Evolutionary conservation across 768 basidiomycete genomes (phyloP).

Genomic region (Tricholoma terreum): DNA sequence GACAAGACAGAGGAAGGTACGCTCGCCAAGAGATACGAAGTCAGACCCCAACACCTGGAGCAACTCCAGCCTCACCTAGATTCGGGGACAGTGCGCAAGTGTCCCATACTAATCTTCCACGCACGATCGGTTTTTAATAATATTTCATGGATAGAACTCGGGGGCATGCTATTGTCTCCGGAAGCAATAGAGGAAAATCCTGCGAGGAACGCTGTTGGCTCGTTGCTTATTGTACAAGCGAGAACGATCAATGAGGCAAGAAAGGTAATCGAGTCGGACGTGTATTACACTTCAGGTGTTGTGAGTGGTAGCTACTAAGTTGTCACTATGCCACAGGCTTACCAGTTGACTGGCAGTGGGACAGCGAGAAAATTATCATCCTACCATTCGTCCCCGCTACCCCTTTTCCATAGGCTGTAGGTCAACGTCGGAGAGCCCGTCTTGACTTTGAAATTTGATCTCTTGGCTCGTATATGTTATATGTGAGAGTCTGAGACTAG

Average conservation of each 20-base stretch:
- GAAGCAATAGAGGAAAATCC: slow-evolving; percentile 35
- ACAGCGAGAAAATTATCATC: slow-evolving; percentile 52
- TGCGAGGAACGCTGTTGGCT: slow-evolving; percentile 47
- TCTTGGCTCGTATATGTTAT: too few species aligned
- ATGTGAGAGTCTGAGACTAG: too few species aligned
- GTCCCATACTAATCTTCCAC: not conserved
- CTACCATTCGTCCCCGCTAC: slow-evolving; percentile 43
- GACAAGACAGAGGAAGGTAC: slow-evolving; percentile 46
- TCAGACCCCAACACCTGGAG: slow-evolving; percentile 44
- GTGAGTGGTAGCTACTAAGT: slow-evolving; percentile 23
- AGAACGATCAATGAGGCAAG: slow-evolving; percentile 44
- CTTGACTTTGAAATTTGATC: too few species aligned
- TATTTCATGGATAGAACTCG: slow-evolving; percentile 37
- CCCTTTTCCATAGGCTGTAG: slow-evolving; percentile 15
- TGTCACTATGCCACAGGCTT: not conserved
- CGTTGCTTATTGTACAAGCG: slow-evolving; percentile 48
- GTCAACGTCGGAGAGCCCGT: not conserved
- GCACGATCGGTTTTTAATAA: not conserved
- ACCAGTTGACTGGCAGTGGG: slow-evolving; percentile 44
- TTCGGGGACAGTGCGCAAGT: slow-evolving; percentile 41
- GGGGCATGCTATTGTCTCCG: slow-evolving; percentile 47
- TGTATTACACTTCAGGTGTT: slow-evolving; percentile 39
- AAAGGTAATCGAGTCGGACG: slow-evolving; percentile 29
- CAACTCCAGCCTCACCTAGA: slow-evolving; percentile 34
- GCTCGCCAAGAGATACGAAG: slow-evolving; percentile 40